Evolutionary conservation across 2,329 filamentous ascomycete genomes (phyloP), one percentile per base, ranked within the genome.

Genomic region (Talaromyces sp.): DNA sequence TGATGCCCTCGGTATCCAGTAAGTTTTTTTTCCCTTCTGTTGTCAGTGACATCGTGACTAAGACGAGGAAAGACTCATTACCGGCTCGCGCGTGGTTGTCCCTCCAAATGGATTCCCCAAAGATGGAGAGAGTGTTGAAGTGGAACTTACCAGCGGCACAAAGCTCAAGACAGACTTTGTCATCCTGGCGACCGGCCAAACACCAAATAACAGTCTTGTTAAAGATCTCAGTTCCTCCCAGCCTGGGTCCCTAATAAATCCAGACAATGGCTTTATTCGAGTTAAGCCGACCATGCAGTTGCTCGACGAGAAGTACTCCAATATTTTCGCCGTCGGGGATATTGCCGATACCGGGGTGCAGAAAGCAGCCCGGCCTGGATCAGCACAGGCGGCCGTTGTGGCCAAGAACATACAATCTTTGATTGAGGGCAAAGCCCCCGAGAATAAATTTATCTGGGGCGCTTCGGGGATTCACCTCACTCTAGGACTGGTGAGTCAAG

Each of bases 111-210:
- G 72, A 3, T 73, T 73, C 24, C 68, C 69, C 0, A 66, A 61
- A 32, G 63, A 69, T 29, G 67, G 68, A 32, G 66, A 46, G 0
- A 41, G 65, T 0, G 72, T 71, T 26, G 57, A 66, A 5, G 69
- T 74, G 3, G 61, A 73, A 7, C 65, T 75, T 11, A 71, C 68
- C 10, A 69, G 73, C 38, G 72, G 72, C 21, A 66, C 66, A 2
- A 64, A 64, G 14, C 61, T 72, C 26, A 78, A 73, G 55, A 72
- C 64, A 51, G 68, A 66, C 71, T 79, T 73, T 67, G 79, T 70
- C 51, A 79, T 82, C 27, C 66, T 77, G 1, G 80, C 78, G 3
- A 82, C 77, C 0, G 80, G 80, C 3, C 80, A 82, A 67, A 77
- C 66, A n/a, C 77, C 80, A 0, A 80, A 80, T 46, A 80, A 78